phyloP scores from a whole-genome alignment of 768 basidiomycete species.

The Phanerodontia chrysosporium region DNA sequence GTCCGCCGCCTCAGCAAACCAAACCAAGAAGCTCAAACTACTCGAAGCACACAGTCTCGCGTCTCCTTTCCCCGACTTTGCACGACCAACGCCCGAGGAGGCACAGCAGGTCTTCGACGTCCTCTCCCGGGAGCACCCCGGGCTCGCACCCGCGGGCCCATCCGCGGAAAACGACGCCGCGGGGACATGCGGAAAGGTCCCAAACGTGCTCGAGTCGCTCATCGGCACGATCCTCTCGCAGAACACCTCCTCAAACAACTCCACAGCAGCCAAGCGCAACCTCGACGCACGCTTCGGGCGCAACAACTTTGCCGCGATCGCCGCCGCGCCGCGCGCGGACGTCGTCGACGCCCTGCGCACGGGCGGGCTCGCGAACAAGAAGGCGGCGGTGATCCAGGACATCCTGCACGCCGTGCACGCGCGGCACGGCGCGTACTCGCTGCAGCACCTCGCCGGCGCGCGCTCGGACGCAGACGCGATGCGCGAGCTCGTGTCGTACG shows the following conservation, averaged over 20 bases:
- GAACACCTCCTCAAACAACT: slow-evolving; percentile 50
- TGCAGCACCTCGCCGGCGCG: slow-evolving; percentile 46
- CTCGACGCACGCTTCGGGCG: slow-evolving; percentile 47
- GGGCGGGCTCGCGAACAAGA: slow-evolving; percentile 59
- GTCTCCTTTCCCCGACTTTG: slow-evolving; percentile 47
- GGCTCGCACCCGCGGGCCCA: slow-evolving; percentile 21
- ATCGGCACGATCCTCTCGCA: slow-evolving; percentile 59
- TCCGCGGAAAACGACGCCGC: slow-evolving; percentile 29
- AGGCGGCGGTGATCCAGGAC: slow-evolving; percentile 50
- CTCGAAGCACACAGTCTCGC: slow-evolving; percentile 35
- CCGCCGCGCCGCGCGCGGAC: slow-evolving; percentile 33
- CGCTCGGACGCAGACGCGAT: slow-evolving; percentile 46
- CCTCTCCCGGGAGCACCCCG: slow-evolving; percentile 29
- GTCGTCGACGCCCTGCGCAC: slow-evolving; percentile 47
- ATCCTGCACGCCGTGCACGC: slow-evolving; percentile 39
- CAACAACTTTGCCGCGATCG: slow-evolving; percentile 48
- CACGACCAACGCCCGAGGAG: slow-evolving; percentile 41
- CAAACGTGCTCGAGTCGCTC: slow-evolving; percentile 54
- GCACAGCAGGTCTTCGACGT: slow-evolving; percentile 37
- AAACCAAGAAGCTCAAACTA: slow-evolving; percentile 47
- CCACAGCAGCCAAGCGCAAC: slow-evolving; percentile 43
- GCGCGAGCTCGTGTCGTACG: slow-evolving; percentile 51
- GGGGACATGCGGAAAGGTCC: slow-evolving; percentile 40
- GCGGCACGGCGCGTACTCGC: slow-evolving; percentile 49
- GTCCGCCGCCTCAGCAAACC: slow-evolving; percentile 13